Evolutionary conservation across 176 grass and related monocot species (phyloP).

Genomic region (Melocanna baccifera): DNA sequence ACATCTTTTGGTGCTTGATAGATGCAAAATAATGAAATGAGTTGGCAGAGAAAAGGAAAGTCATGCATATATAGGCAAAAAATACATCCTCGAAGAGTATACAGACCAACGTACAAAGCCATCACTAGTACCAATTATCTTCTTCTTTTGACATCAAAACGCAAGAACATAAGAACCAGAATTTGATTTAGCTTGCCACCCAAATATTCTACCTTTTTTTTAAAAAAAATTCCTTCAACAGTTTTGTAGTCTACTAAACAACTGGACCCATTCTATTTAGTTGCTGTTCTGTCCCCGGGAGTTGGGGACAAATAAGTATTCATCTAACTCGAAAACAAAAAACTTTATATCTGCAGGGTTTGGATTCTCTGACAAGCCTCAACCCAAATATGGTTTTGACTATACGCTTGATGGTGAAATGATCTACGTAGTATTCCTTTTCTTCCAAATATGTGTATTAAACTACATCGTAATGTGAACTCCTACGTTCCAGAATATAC

Average conservation of each 20-base stretch:
- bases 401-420: conserved; percentile 90
- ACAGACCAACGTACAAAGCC: neutral
- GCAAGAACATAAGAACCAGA: neutral
- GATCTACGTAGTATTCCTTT: neutral
- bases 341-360: conserved; percentile 65
- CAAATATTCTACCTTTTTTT: neutral
- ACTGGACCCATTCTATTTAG: neutral
- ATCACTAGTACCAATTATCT: neutral
- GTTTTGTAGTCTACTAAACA: neutral
- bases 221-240: neutral
- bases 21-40: neutral
- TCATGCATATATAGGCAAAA: neutral
- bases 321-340: conserved; percentile 1
- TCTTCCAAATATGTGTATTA: neutral
- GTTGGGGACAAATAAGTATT: neutral
- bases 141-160: neutral
- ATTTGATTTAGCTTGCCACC: neutral
- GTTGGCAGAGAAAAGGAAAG: neutral
- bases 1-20: conserved; percentile 19
- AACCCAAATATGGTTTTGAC: conserved; percentile 95
- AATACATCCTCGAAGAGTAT: neutral
- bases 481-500: conserved; percentile 65
- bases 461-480: conserved; percentile 14
- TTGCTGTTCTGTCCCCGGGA: neutral
- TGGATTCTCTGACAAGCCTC: conserved; percentile 99